A percentile compares a stretch with the other conserved stretches of the same genome.
phyloP scores from a whole-genome alignment of 2,329 filamentous ascomycete species.

The Penicillium paneum region DNA sequence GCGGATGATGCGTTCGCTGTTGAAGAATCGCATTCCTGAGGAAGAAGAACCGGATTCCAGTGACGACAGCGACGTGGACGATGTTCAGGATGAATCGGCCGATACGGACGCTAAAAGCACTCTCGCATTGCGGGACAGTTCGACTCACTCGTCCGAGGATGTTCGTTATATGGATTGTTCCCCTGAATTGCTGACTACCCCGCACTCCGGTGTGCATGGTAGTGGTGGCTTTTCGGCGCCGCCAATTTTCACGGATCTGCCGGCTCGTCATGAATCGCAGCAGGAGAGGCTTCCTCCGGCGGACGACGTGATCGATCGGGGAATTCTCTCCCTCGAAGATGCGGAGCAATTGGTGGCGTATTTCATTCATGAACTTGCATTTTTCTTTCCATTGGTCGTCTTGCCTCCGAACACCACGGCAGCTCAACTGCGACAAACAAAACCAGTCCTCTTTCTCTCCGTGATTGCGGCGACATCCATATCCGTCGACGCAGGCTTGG shows the following conservation, averaged over 20 bases:
- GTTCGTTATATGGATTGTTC: constrained; percentile 26
- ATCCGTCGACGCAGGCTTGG: constrained; percentile 48
- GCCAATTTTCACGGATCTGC: constrained; percentile 18
- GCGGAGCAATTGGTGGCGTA: constrained; percentile 33
- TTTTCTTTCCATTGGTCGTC: constrained; percentile 32
- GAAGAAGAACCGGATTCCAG: constrained; percentile 28
- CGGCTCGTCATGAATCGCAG: constrained; percentile 20
- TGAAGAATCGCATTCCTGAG: constrained; percentile 32
- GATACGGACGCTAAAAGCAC: constrained; percentile 21
- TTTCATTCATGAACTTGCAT: constrained; percentile 31
- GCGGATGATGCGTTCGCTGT: constrained; percentile 37
- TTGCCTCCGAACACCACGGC: constrained; percentile 30
- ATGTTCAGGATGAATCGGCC: constrained; percentile 13
- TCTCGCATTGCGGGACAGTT: constrained; percentile 16
- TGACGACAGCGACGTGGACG: constrained; percentile 22
- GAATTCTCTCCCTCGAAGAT: constrained; percentile 31
- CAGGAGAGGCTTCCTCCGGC: constrained; percentile 5
- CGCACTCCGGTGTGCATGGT: constrained; percentile 20
- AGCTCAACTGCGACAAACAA: constrained; percentile 36
- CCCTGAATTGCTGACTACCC: constrained; percentile 17
- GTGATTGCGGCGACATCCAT: constrained; percentile 65
- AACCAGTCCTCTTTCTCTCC: constrained; percentile 67
- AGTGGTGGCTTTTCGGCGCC: constrained; percentile 19
- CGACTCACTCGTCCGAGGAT: constrained; percentile 22
- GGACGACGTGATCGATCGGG: constrained; percentile 33